phyloP scores from a whole-genome alignment of 139 green algal genomes.

The Diplosphaera chodatii region DNA sequence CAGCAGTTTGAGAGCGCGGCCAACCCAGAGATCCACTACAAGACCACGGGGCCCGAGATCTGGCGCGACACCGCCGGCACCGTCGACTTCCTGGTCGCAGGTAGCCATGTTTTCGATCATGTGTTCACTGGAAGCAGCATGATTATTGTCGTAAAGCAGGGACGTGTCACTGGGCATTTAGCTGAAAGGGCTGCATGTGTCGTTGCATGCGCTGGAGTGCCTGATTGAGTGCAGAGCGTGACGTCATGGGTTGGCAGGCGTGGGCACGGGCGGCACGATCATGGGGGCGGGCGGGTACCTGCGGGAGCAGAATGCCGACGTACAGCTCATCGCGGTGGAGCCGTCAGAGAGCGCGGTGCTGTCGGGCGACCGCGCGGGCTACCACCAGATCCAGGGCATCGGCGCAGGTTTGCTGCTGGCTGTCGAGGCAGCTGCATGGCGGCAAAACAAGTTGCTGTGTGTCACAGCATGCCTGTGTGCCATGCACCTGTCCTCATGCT shows the following conservation, averaged over 20 bases:
- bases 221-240: not conserved
- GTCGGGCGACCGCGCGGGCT: conserved; percentile 83
- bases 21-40: conserved; percentile 85
- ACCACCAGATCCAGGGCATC: conserved; percentile 92
- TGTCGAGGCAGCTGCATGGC: no score
- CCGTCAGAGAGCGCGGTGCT: conserved; percentile 88
- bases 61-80: conserved; percentile 73
- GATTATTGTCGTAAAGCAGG: no score
- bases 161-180: no score
- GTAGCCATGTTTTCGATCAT: no score
- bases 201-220: no score
- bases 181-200: no score
- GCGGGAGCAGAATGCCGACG: conserved; percentile 82
- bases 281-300: conserved; percentile 87
- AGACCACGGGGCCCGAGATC: conserved; percentile 92
- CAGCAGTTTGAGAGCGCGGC: conserved; percentile 98
- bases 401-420: no score
- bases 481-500: no score
- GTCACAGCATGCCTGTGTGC: no score
- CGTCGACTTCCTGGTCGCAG: conserved; percentile 69
- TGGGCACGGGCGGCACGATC: conserved; percentile 97
- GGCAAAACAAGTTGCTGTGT: no score
- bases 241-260: conserved; percentile 36
- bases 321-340: conserved; percentile 94
- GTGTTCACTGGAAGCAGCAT: no score